Percentiles rank a stretch among this genome's conserved stretches.
Conservation (phyloP, 106 monocot species). For the Xerophyta viscosa region DNA sequence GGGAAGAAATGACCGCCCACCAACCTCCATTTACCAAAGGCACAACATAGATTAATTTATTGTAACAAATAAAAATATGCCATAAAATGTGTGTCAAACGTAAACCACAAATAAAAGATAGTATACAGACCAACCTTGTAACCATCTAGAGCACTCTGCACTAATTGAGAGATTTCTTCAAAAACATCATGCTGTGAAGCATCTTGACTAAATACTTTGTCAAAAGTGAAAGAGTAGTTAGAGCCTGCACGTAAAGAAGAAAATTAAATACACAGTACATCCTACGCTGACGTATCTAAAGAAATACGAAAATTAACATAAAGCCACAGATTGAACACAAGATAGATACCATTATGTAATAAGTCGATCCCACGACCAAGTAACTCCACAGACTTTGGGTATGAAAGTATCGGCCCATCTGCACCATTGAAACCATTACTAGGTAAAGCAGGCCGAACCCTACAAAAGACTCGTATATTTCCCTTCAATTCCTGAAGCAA, state of each 20-base stretch:
- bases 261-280: neutral
- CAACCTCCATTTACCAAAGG: too few relatives aligned
- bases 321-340: neutral
- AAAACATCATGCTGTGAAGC: constrained; percentile 82
- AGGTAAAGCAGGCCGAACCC: constrained; percentile 60
- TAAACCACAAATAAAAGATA: neutral
- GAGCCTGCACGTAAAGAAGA: constrained; percentile 41
- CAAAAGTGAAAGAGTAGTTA: constrained; percentile 75
- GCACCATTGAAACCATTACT: constrained; percentile 25
- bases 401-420: constrained; percentile 51
- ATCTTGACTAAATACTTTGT: constrained; percentile 75
- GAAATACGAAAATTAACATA: neutral
- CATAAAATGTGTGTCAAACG: too few relatives aligned
- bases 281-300: too few relatives aligned
- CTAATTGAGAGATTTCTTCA: constrained; percentile 89
- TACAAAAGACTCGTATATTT: constrained; percentile 90
- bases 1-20: too few relatives aligned
- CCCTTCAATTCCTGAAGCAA: constrained; percentile 77
- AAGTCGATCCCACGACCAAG: constrained; percentile 73
- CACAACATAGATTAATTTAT: too few relatives aligned
- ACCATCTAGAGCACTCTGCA: constrained; percentile 95
- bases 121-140: constrained; percentile 53
- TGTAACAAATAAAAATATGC: too few relatives aligned
- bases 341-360: constrained; percentile 40
- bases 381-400: constrained; percentile 58